A percentile compares a stretch with the other conserved stretches of the same genome.
phyloP scores from a whole-genome alignment of 371 early-diverging fungal genomes.

The Scutellospora calospora region DNA sequence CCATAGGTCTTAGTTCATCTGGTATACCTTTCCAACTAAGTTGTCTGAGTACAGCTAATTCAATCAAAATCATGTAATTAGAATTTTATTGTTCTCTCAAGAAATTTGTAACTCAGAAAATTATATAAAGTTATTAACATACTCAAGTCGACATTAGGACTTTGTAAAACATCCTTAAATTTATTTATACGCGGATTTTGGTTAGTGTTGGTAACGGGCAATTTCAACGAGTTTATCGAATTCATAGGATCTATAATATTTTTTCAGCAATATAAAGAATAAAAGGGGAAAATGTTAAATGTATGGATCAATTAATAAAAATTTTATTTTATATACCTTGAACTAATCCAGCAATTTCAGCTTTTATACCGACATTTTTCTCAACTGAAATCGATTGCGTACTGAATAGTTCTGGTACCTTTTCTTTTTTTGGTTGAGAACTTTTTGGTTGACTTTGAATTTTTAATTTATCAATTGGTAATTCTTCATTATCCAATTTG shows the following conservation, averaged over 20 bases:
- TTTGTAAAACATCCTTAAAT: constrained; percentile 76
- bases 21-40: constrained; percentile 95
- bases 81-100: constrained; percentile 41
- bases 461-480: constrained; percentile 16
- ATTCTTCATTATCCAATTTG: constrained; percentile 47
- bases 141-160: constrained; percentile 81
- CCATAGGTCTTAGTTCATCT: constrained; percentile 79
- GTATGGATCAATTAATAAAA: not conserved
- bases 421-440: not conserved
- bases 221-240: constrained; percentile 28
- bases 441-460: not conserved
- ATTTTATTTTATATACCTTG: not conserved
- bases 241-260: constrained; percentile 38
- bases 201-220: not conserved
- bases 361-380: constrained; percentile 20
- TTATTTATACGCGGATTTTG: constrained; percentile 56
- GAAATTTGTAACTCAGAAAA: not conserved
- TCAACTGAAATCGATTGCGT: not conserved
- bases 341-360: constrained; percentile 23
- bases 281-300: not conserved
- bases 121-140: constrained; percentile 22
- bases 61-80: not conserved
- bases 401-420: not conserved
- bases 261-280: not conserved
- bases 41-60: constrained; percentile 70